These are phyloP conservation scores for Picea sitchensis DNA, from an alignment of 75 land plant species.

Conservation along the genomic window DNA sequence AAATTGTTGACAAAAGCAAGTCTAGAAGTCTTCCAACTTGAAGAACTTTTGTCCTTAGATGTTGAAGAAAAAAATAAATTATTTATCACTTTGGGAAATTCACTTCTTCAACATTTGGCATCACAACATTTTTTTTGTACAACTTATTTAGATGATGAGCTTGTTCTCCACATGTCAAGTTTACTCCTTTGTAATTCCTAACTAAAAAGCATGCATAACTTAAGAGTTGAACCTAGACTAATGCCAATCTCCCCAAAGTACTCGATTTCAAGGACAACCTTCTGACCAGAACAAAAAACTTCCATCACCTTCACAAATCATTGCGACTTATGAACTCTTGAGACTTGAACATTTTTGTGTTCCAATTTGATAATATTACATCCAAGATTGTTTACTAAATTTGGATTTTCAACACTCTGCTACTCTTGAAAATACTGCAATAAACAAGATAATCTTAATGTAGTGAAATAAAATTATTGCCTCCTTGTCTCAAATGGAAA, in stretches of 20 bases:
- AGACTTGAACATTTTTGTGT: constrained; percentile 71
- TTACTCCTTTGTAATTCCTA: constrained; percentile 74
- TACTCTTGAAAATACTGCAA: constrained; percentile 33
- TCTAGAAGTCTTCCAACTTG: no score
- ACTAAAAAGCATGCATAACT: constrained; percentile 84
- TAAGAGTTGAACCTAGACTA: constrained; percentile 92
- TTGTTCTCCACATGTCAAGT: constrained; percentile 71
- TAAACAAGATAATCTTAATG: constrained; percentile 45
- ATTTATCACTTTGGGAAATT: no score
- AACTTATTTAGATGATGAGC: background rate
- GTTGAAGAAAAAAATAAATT: no score
- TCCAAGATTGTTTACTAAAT: constrained; percentile 33
- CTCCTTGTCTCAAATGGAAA: constrained; percentile 79
- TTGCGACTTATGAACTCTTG: constrained; percentile 54
- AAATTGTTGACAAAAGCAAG: no score
- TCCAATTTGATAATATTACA: constrained; percentile 24
- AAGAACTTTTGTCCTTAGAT: no score
- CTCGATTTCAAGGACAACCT: no score
- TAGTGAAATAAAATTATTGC: constrained; percentile 67
- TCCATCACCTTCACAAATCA: constrained; percentile 84
- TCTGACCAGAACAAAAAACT: constrained; percentile 34
- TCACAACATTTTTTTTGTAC: no score
- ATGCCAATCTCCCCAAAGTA: constrained; percentile 97
- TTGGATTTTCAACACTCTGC: constrained; percentile 20
- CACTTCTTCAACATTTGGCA: no score